Base-by-base conservation (phyloP, 345 rosid species). In the Aegle marmelos region DNA sequence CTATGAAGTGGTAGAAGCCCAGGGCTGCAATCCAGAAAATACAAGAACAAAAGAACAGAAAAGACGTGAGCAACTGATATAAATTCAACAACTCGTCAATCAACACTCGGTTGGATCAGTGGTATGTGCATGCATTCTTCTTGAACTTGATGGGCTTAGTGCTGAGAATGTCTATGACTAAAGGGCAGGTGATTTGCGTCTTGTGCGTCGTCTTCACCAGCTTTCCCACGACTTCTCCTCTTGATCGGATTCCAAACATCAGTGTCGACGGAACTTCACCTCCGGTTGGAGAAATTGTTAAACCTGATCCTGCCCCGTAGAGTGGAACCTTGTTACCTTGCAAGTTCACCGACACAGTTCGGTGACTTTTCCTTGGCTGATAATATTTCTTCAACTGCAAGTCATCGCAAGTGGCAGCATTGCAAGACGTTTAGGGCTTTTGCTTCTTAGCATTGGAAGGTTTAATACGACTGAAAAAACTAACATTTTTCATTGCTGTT, bases 201-300 rank as follows among this genome's bases (percentile, higher is more conserved):
- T 77, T 59, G 79, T 92, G 98, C 81, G 84, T 89, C 4, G 92
- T 84, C 75, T 90, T 85, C 79, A 94, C 95, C 58, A 94, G 78
- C 82, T 90, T 92, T 45, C 98, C 98, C 30, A 94, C 94, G 79
- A 92, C 98, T 68, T 94, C 74, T 11, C 95, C 95, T 78, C 90
- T 78, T 2, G 95, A 87, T 45, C 76, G 81, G 73, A 94, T 76
- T 82, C 86, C 95, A 24, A 94, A 87, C 63, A 73, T 83, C 82
- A 94, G 74, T 6, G 73, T 73, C 87, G 89, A 62, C 25, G 92
- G 92, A 75, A 90, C 81, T 36, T 71, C 79, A 24, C 83, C 85
- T 1, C 88, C 91, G 21, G 79, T 88, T 70, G 77, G 88, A 17
- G 91, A 76, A 58, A 84, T 82, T 28, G 77, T 57, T 27, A 92